phyloP scores from a whole-genome alignment of 1,139 yeast genomes.

The Kurtzmaniella quercitrusa region DNA sequence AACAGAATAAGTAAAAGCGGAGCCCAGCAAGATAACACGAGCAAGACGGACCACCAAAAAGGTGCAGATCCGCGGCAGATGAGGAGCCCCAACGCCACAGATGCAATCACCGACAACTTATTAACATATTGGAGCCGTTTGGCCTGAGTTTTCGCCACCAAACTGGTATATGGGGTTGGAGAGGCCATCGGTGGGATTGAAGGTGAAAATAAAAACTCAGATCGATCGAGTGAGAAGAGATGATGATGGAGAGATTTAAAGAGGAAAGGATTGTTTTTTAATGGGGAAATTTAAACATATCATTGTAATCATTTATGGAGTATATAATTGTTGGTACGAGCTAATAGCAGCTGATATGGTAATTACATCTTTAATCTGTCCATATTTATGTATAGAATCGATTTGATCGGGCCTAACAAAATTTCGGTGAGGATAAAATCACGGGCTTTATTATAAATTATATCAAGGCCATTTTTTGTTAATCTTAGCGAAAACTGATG shows the following conservation, averaged over 20 bases:
- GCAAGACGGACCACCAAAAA: slow-evolving; percentile 21
- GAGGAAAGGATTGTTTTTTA: not conserved
- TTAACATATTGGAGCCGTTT: slow-evolving; percentile 14
- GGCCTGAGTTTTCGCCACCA: slow-evolving; percentile 10
- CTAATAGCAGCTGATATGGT: no score
- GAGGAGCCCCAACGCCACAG: slow-evolving; percentile 5
- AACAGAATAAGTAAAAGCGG: slow-evolving; percentile 15
- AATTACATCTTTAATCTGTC: no score
- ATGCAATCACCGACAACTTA: slow-evolving; percentile 11
- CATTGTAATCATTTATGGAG: no score
- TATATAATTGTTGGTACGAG: no score
- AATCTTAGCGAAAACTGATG: no score
- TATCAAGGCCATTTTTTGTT: no score
- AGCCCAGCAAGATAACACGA: slow-evolving; percentile 12
- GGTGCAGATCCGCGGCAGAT: slow-evolving; percentile 11
- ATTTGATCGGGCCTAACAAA: no score
- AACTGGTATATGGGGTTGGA: slow-evolving; percentile 10
- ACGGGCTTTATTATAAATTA: no score
- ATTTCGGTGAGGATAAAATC: no score
- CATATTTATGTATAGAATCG: no score
- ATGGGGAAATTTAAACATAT: no score
- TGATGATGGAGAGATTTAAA: not conserved
- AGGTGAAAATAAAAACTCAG: not conserved
- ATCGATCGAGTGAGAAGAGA: not conserved
- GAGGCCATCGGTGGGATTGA: not conserved